A percentile compares a stretch with the other conserved stretches of the same genome.
Evolutionary conservation across 2,329 filamentous ascomycete species (phyloP).

Genomic region (Alternaria infectoria): DNA sequence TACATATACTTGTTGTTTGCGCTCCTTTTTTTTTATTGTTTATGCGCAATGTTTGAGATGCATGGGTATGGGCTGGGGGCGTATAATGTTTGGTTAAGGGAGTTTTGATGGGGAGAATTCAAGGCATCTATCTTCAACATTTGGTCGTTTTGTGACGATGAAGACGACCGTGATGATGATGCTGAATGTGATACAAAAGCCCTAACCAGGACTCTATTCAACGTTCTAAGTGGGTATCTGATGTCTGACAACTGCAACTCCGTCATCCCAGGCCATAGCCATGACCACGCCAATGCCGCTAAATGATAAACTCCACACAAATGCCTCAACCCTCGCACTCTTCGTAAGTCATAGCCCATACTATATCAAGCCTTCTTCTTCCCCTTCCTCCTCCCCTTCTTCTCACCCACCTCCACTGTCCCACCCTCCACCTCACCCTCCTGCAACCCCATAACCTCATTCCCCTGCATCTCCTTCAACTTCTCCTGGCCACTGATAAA

Average conservation of each 20-base stretch:
- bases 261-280: background rate
- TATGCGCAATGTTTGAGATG: background rate
- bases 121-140: background rate
- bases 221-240: background rate
- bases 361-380: slow-evolving; percentile 27
- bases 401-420: slow-evolving; percentile 40
- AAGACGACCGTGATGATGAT: background rate
- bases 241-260: background rate
- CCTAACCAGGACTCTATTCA: background rate
- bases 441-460: slow-evolving; percentile 69
- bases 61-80: background rate
- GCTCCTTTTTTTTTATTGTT: background rate
- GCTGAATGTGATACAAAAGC: background rate
- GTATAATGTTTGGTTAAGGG: background rate
- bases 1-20: background rate
- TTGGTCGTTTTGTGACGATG: background rate
- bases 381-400: slow-evolving; percentile 34
- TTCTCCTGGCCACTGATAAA: slow-evolving; percentile 87
- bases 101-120: background rate
- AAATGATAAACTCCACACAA: background rate
- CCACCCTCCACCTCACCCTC: slow-evolving; percentile 67
- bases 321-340: background rate
- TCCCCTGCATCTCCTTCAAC: slow-evolving; percentile 71
- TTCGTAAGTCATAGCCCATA: background rate
- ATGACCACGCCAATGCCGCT: background rate